Percentiles rank a stretch among this genome's conserved stretches.
Evolutionary conservation across 805 yeast genomes (phyloP).

Genomic region (Candida fluviatilis): DNA sequence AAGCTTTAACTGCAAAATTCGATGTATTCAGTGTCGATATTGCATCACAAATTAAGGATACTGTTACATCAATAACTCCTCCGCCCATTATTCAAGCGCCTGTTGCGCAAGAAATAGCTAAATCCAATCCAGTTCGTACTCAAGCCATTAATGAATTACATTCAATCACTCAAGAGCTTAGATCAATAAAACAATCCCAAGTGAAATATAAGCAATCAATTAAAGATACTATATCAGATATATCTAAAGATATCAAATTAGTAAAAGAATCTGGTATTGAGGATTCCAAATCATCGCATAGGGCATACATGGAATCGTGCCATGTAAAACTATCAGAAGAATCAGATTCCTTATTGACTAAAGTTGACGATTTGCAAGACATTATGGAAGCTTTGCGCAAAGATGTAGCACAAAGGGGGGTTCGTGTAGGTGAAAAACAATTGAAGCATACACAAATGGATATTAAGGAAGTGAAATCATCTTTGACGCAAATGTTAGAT

Average conservation of each 20-base stretch:
- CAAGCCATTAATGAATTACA: slow-evolving; percentile 25
- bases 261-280: slow-evolving; percentile 48
- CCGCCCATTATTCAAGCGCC: slow-evolving; percentile 10
- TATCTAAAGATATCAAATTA: slow-evolving; percentile 45
- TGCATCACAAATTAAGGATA: slow-evolving; percentile 14
- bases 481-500: slow-evolving; percentile 50
- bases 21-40: slow-evolving; percentile 13
- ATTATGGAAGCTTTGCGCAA: slow-evolving; percentile 81
- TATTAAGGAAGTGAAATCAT: slow-evolving; percentile 50
- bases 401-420: slow-evolving; percentile 90
- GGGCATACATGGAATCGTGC: slow-evolving; percentile 71
- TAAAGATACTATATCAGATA: slow-evolving; percentile 37
- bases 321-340: slow-evolving; percentile 70
- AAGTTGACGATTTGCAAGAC: slow-evolving; percentile 90
- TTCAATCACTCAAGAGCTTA: slow-evolving; percentile 54
- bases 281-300: slow-evolving; percentile 30
- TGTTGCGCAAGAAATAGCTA: slow-evolving; percentile 7
- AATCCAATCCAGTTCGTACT: not conserved
- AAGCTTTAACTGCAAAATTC: slow-evolving; percentile 13
- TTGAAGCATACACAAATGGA: slow-evolving; percentile 63
- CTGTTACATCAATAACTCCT: slow-evolving; percentile 17
- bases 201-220: slow-evolving; percentile 38
- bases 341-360: slow-evolving; percentile 68
- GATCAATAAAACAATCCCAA: slow-evolving; percentile 56
- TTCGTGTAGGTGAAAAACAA: slow-evolving; percentile 73